Evolutionary conservation across 352 stramenopile genomes (phyloP), one percentile per base, ranked within the genome.

Genomic region (Globisporangium orthogonon): DNA sequence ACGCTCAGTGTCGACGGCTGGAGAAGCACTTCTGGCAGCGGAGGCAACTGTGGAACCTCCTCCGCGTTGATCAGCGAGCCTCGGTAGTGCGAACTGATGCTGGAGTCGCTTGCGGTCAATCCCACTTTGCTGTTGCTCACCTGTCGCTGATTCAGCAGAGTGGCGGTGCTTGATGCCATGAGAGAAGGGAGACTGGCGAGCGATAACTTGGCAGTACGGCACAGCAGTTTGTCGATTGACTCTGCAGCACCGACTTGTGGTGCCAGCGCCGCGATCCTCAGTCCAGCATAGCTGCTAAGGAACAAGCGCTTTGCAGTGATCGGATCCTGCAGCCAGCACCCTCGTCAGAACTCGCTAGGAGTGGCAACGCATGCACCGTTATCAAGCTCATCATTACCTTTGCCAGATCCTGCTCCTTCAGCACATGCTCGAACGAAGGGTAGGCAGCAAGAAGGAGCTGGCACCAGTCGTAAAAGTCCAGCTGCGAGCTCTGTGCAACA

Each of bases 381-480:
- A 11, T 40, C 31, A 9, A 6, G 9, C 9, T 37, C 31, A 9
- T 37, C 6, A 3, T 7, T 54, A 73, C 61, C 52, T 52, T 40
- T 14, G 62, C 60, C 43, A 80, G 45, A 18, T 56, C 39, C 5
- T 52, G 47, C 45, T 73, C 56, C 18, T 70, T 45, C 1, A 80
- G 52, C 4, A 65, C 39, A 0, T 45, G 35, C 9, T 52, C 29
- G 10, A 81, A 59, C 10, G 62, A 59, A 9, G 71, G 72, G 14
- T 71, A 74, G 3, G 57, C 65, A 1, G 60, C 60, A 13, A 69
- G 61, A n/a, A 88, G 52, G 15, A 88, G 47, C 4, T 78, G 56
- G 2, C n/a, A 52, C 78, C 78, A 89, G 37, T 58, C 60, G 37
- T 71, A 83, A 13, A 74, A 17, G 4, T 61, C 59, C 14, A 76